A percentile compares a stretch with the other conserved stretches of the same genome.
phyloP scores from a whole-genome alignment of 2,329 filamentous ascomycete genomes.

The Ceratocystis albifundus region DNA sequence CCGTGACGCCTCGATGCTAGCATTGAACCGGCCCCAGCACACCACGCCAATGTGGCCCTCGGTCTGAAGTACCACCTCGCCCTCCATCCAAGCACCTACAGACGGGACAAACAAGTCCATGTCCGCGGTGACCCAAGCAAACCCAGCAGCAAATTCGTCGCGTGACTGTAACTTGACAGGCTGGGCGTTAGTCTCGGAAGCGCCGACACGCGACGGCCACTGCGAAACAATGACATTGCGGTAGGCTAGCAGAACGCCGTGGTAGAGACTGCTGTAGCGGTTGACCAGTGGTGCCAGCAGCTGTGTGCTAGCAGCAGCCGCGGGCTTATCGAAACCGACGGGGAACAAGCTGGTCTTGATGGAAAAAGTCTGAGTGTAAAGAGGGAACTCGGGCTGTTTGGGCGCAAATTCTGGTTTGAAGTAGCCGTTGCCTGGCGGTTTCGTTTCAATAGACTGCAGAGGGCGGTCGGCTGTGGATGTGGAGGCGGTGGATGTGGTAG shows the following conservation, averaged over 20 bases:
- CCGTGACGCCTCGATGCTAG: slow-evolving; percentile 65
- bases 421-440: slow-evolving; percentile 29
- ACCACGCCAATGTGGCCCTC: slow-evolving; percentile 81
- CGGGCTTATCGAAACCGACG: slow-evolving; percentile 54
- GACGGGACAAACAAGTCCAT: slow-evolving; percentile 72
- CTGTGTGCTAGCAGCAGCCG: slow-evolving; percentile 60
- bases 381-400: slow-evolving; percentile 48
- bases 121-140: slow-evolving; percentile 78
- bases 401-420: slow-evolving; percentile 33
- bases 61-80: slow-evolving; percentile 72
- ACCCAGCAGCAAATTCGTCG: slow-evolving; percentile 77
- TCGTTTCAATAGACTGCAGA: slow-evolving; percentile 27
- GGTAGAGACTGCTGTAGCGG: slow-evolving; percentile 60
- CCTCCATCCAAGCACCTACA: slow-evolving; percentile 63
- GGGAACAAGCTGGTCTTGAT: slow-evolving; percentile 69
- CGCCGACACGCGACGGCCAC: slow-evolving; percentile 39
- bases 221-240: slow-evolving; percentile 55
- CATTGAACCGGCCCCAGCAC: slow-evolving; percentile 86
- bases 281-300: slow-evolving; percentile 65
- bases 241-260: slow-evolving; percentile 65
- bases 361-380: slow-evolving; percentile 67
- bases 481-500: slow-evolving; percentile 27
- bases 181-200: slow-evolving; percentile 39
- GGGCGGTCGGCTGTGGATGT: slow-evolving; percentile 29
- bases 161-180: slow-evolving; percentile 40